Evolutionary conservation across 2,329 filamentous ascomycete species (phyloP), one percentile per base, ranked within the genome.

Genomic region (Dothideomycetes sp.): DNA sequence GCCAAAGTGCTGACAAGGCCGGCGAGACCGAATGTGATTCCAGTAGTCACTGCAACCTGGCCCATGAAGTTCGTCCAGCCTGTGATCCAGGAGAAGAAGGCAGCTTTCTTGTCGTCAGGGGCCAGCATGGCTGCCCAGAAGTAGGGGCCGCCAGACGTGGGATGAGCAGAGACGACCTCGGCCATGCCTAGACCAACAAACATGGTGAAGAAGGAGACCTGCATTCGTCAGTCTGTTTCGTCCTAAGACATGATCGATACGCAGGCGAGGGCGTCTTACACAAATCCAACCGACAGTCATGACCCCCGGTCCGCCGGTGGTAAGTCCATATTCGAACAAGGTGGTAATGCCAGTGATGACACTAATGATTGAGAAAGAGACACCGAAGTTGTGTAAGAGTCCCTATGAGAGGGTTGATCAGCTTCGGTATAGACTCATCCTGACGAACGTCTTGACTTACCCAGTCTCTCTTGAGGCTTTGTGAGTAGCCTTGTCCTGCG

Each of bases 331-430:
- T 35, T 61, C 54, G 50, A 77, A 76, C 1, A 77, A 57, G 0
- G 73, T 77, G 0, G 72, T 75, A 32, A 77, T 65, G 37, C 73
- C 73, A 2, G 73, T 76, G 43, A 77, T 72, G 37, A 77, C 70
- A 40, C 68, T 73, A 51, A 77, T 77, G 48, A 77, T 77, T 4
- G 71, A 74, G 52, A 77, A 77, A 0, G 72, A 76, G 5, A 77
- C 70, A 19, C 73, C 73, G 57, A 77, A 77, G 50, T 77, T 77
- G 49, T 77, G 73, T 37, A 69, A 58, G 43, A 77, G 49, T 4
- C 69, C 67, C 22, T 27, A 27, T 27, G 7, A 12, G 12, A 14
- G 12, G n/a, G 14, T 16, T 27, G 22, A 12, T 27, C 22, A 27
- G 22, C 22, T 7, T 27, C 14, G 11, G 19, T 30, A 15, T 4